phyloP scores from a whole-genome alignment of 306 rosid species.

The Corylus americana region DNA sequence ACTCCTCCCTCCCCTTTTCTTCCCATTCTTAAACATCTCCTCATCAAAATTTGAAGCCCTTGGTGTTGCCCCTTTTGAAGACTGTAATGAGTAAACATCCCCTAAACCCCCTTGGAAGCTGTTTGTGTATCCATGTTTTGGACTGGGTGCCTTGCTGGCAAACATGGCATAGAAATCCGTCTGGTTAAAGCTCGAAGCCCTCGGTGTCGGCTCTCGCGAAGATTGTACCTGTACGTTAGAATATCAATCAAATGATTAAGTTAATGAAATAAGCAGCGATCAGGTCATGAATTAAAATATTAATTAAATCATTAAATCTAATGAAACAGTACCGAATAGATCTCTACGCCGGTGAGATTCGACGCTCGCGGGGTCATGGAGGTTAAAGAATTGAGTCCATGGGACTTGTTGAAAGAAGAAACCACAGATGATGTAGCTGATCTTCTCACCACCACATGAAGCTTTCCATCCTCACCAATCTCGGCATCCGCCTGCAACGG shows the following conservation, averaged over 20 bases:
- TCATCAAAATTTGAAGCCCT: conserved; percentile 75
- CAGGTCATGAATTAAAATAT: too few relatives aligned
- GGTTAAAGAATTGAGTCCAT: conserved; percentile 52
- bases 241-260: too few relatives aligned
- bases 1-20: conserved; percentile 67
- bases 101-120: conserved; percentile 53
- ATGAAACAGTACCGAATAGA: conserved; percentile 50
- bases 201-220: conserved; percentile 79
- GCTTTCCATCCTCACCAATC: conserved; percentile 83
- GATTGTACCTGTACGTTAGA: conserved; percentile 36
- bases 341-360: conserved; percentile 81
- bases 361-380: conserved; percentile 82
- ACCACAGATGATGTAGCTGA: conserved; percentile 65
- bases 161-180: conserved; percentile 84
- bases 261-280: too few relatives aligned
- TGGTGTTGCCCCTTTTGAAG: conserved; percentile 74
- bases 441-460: conserved; percentile 69
- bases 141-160: conserved; percentile 81
- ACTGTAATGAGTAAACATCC: conserved; percentile 64
- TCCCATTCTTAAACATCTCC: conserved; percentile 60
- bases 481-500: conserved; percentile 68
- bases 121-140: conserved; percentile 66
- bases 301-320: too few relatives aligned
- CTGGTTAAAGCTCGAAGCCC: conserved; percentile 83
- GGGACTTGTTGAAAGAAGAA: conserved; percentile 73